These are phyloP conservation scores for Microbotryum saponariae DNA, from an alignment of 1,284 basidiomycete species.

Conservation along the genomic window DNA sequence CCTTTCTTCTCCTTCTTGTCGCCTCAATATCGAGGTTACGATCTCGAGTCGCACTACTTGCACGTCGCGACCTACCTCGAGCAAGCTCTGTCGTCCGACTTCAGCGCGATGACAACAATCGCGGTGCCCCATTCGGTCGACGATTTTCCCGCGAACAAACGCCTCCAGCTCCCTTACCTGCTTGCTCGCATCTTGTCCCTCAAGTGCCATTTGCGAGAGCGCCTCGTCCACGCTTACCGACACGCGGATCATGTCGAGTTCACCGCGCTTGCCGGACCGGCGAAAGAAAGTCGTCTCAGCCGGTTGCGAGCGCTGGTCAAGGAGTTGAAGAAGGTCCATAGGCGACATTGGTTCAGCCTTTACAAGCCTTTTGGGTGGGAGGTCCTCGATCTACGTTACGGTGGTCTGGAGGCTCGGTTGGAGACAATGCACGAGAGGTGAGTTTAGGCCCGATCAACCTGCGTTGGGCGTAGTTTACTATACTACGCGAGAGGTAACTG, in stretches of 20 bases:
- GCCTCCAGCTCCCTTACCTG: slow-evolving; percentile 33
- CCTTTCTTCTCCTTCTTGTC: slow-evolving; percentile 37
- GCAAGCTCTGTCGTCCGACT: slow-evolving; percentile 29
- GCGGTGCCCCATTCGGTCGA: slow-evolving; percentile 28
- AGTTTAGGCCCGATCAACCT: neutral
- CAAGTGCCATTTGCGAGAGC: slow-evolving; percentile 36
- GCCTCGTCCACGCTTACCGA: slow-evolving; percentile 32
- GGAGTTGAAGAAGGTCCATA: slow-evolving; percentile 38
- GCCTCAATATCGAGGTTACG: slow-evolving; percentile 35
- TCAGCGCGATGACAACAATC: slow-evolving; percentile 23
- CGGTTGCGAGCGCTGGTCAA: slow-evolving; percentile 30
- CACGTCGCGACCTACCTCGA: slow-evolving; percentile 32
- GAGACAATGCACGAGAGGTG: slow-evolving; percentile 39
- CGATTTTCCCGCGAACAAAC: slow-evolving; percentile 32
- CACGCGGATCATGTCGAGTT: slow-evolving; percentile 27
- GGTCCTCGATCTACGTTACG: slow-evolving; percentile 41
- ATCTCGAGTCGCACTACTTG: slow-evolving; percentile 35
- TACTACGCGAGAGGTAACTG: neutral
- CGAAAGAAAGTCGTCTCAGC: slow-evolving; percentile 23
- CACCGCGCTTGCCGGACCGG: slow-evolving; percentile 28
- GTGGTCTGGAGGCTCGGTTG: slow-evolving; percentile 38
- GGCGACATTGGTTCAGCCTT: slow-evolving; percentile 33
- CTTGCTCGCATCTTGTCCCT: slow-evolving; percentile 33
- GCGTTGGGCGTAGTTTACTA: neutral
- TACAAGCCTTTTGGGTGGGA: slow-evolving; percentile 40